These are phyloP conservation scores for Calonectria montana DNA, from an alignment of 2,329 filamentous ascomycete genomes.

Conservation along the genomic window DNA sequence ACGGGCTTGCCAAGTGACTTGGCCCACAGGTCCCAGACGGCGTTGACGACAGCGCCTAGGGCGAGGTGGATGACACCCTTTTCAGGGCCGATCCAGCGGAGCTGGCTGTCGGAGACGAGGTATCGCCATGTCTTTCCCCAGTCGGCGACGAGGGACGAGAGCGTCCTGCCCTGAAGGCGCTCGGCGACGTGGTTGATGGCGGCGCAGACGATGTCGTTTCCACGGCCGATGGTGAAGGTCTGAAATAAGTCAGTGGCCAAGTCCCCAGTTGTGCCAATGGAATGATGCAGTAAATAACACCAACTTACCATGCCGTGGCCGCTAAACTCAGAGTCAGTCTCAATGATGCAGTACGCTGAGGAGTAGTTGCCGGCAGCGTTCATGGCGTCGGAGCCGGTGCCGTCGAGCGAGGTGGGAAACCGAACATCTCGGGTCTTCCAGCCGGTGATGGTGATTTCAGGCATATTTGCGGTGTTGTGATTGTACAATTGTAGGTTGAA, in stretches of 20 bases:
- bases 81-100: conserved; percentile 94
- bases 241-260: conserved; percentile 33
- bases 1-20: conserved; percentile 88
- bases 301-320: conserved; percentile 81
- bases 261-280: neutral
- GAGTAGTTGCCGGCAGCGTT: conserved; percentile 95
- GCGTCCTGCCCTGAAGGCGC: conserved; percentile 79
- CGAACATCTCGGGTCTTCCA: conserved; percentile 80
- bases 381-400: conserved; percentile 98
- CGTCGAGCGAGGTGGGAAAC: conserved; percentile 92
- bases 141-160: conserved; percentile 80
- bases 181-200: conserved; percentile 84
- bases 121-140: conserved; percentile 93
- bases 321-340: conserved; percentile 77
- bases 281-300: neutral
- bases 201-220: conserved; percentile 91
- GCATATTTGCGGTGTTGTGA: conserved; percentile 25
- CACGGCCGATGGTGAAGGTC: conserved; percentile 87
- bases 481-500: neutral
- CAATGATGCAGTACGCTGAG: conserved; percentile 90
- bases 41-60: conserved; percentile 89
- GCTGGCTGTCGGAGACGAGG: conserved; percentile 89
- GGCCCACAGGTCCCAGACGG: conserved; percentile 95
- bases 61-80: conserved; percentile 96
- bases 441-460: conserved; percentile 76